Conservation (phyloP, 768 basidiomycete species). For the Pleurotus pulmonarius region DNA sequence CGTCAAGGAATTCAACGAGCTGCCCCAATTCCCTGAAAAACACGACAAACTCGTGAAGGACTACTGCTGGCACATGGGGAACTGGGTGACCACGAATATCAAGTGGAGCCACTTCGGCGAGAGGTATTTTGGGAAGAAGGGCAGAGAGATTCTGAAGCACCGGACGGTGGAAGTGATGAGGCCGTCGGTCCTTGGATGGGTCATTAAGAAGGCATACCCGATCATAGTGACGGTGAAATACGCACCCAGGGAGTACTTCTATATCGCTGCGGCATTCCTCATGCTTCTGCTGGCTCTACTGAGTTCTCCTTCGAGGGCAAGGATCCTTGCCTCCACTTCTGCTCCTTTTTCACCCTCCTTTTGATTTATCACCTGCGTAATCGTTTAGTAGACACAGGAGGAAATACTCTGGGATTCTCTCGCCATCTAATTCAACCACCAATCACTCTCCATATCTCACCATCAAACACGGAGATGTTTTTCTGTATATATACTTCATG, state of each 20-base stretch:
- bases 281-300: no score
- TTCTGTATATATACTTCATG: no score
- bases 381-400: no score
- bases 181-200: background rate
- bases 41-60: slow-evolving; percentile 36
- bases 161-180: background rate
- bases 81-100: slow-evolving; percentile 48
- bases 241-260: background rate
- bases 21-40: slow-evolving; percentile 38
- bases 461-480: no score
- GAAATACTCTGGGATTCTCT: no score
- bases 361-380: no score
- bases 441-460: no score
- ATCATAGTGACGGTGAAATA: slow-evolving; percentile 1
- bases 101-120: slow-evolving; percentile 46
- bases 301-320: no score
- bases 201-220: background rate
- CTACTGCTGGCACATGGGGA: slow-evolving; percentile 45
- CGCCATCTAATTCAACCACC: no score
- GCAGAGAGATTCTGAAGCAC: slow-evolving; percentile 24
- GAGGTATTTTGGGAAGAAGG: slow-evolving; percentile 36
- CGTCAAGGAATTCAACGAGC: slow-evolving; percentile 24
- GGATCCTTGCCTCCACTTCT: no score
- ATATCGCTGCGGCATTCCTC: no score
- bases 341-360: no score